Conservation (phyloP, 805 yeast genomes). For the Ogataea methylovora region DNA sequence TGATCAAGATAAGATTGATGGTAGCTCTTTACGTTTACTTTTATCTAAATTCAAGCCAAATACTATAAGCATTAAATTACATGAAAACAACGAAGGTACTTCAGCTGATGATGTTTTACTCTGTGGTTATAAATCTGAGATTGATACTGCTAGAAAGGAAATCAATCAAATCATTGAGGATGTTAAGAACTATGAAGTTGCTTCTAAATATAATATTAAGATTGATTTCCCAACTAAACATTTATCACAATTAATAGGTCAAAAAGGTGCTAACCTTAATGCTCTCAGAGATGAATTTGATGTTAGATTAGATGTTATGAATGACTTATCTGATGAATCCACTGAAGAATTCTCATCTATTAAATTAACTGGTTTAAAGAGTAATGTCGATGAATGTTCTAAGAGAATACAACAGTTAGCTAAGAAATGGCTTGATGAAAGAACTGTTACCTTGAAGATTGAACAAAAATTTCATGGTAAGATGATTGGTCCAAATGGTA, state of each 20-base stretch:
- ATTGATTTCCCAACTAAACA: slow-evolving; percentile 59
- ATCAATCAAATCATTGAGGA: slow-evolving; percentile 46
- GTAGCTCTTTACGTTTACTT: slow-evolving; percentile 42
- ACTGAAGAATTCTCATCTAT: slow-evolving; percentile 37
- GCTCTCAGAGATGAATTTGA: slow-evolving; percentile 65
- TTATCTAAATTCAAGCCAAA: slow-evolving; percentile 23
- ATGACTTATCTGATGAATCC: slow-evolving; percentile 31
- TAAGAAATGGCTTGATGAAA: slow-evolving; percentile 79
- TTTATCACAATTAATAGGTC: slow-evolving; percentile 82
- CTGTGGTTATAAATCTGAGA: slow-evolving; percentile 65
- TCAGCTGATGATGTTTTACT: slow-evolving; percentile 49
- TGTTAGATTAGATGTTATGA: slow-evolving; percentile 63
- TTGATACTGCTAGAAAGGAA: slow-evolving; percentile 43
- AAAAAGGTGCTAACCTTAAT: slow-evolving; percentile 70
- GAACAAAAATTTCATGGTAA: slow-evolving; percentile 75
- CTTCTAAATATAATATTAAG: slow-evolving; percentile 33
- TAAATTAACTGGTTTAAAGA: slow-evolving; percentile 66
- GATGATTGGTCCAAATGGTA: slow-evolving; percentile 78
- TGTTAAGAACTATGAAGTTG: slow-evolving; percentile 30
- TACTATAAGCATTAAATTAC: slow-evolving; percentile 39
- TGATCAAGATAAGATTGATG: slow-evolving; percentile 52
- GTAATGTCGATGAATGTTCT: slow-evolving; percentile 69
- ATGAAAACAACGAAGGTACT: slow-evolving; percentile 30
- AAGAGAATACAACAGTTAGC: slow-evolving; percentile 48
- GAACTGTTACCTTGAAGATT: slow-evolving; percentile 52